Evolutionary conservation across 179 eudicot species (phyloP).

Genomic region (Beta macrorhiza): DNA sequence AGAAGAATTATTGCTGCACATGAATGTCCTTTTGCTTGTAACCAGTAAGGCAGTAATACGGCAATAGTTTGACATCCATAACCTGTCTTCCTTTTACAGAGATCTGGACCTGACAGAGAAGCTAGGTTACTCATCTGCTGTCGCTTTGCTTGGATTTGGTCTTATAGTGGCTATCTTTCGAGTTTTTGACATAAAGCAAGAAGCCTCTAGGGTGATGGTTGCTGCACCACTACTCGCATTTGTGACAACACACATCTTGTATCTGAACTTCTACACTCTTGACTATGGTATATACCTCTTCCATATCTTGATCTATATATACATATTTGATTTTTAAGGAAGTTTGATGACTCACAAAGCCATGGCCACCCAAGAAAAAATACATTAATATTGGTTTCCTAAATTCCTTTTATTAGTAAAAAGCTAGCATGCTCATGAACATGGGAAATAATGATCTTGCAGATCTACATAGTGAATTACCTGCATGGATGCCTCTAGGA

Average conservation of each 20-base stretch:
- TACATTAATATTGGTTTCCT: background rate
- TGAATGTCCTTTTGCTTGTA: background rate
- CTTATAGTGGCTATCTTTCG: slow-evolving; percentile 63
- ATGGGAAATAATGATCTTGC: background rate
- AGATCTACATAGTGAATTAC: background rate
- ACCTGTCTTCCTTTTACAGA: slow-evolving; percentile 34
- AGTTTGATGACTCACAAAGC: background rate
- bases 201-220: slow-evolving; percentile 75
- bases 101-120: slow-evolving; percentile 73
- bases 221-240: slow-evolving; percentile 76
- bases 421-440: background rate
- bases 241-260: slow-evolving; percentile 64
- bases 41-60: background rate
- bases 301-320: background rate
- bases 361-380: background rate
- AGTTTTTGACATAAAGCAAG: slow-evolving; percentile 53
- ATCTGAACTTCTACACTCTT: slow-evolving; percentile 61
- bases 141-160: slow-evolving; percentile 65
- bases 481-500: background rate
- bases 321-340: background rate
- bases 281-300: slow-evolving; percentile 57
- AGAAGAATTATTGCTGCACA: background rate
- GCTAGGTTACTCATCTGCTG: slow-evolving; percentile 70
- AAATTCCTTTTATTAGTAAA: background rate
- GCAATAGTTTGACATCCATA: slow-evolving; percentile 4